phyloP scores from a whole-genome alignment of 345 rosid genomes.

The Brassica nigra region DNA sequence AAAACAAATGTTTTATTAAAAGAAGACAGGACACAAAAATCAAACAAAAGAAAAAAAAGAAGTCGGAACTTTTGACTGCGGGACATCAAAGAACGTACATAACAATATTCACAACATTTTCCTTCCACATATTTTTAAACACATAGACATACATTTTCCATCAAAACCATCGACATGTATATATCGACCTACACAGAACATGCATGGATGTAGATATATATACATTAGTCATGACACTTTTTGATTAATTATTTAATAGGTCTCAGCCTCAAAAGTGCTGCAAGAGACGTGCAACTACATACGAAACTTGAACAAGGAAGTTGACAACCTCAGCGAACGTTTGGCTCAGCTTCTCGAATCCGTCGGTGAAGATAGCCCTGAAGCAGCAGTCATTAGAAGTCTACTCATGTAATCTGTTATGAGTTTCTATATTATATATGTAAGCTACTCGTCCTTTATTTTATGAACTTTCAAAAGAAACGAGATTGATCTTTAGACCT shows the following conservation, averaged over 20 bases:
- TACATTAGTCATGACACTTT: neutral
- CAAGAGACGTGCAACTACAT: constrained; percentile 96
- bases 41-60: constrained; percentile 16
- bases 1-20: neutral
- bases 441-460: constrained; percentile 21
- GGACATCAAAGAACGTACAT: constrained; percentile 33
- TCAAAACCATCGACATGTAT: neutral
- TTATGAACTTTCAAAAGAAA: constrained; percentile 3
- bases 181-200: neutral
- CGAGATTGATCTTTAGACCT: constrained; percentile 11
- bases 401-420: constrained; percentile 56
- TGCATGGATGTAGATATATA: neutral
- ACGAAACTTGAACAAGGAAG: constrained; percentile 76
- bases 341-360: constrained; percentile 81
- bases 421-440: constrained; percentile 7
- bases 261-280: constrained; percentile 83
- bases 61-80: constrained; percentile 42
- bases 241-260: constrained; percentile 41
- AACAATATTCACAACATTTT: neutral
- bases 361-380: constrained; percentile 75
- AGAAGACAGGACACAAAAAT: constrained; percentile 23
- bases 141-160: neutral
- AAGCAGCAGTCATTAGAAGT: constrained; percentile 89
- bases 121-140: neutral
- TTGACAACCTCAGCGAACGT: constrained; percentile 84